Conservation (phyloP, 164 flowering plant genomes). For the Tinospora cordifolia region DNA sequence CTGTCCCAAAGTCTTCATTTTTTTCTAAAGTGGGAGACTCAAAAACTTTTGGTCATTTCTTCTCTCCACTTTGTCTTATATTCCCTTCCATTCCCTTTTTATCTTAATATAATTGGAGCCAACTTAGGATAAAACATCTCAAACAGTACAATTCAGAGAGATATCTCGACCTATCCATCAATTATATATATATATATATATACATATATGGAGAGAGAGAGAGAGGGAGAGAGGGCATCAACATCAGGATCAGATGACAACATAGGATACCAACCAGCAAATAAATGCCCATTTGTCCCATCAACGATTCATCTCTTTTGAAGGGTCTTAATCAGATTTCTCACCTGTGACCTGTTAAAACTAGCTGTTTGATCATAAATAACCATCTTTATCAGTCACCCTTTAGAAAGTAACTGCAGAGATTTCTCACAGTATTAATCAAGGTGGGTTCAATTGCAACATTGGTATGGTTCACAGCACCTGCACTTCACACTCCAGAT, state of each 20-base stretch:
- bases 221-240: too few species aligned
- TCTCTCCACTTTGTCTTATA: background rate
- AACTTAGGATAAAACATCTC: background rate
- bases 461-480: background rate
- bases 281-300: background rate
- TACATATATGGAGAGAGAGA: too few species aligned
- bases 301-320: background rate
- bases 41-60: constrained; percentile 6
- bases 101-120: background rate
- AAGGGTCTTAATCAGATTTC: background rate
- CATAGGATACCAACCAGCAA: background rate
- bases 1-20: background rate
- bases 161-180: background rate
- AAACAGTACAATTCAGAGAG: background rate
- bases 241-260: background rate
- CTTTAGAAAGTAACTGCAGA: background rate
- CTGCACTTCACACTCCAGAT: background rate
- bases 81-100: background rate
- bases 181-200: too few species aligned
- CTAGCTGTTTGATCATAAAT: constrained; percentile 5
- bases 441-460: background rate
- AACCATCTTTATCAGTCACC: constrained; percentile 1
- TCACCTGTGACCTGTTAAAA: background rate
- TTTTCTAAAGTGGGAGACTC: constrained; percentile 5
- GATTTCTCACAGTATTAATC: background rate